Evolutionary conservation across 345 rosid genomes (phyloP), one percentile per base, ranked within the genome.

Genomic region (Boechera divaricarpa): DNA sequence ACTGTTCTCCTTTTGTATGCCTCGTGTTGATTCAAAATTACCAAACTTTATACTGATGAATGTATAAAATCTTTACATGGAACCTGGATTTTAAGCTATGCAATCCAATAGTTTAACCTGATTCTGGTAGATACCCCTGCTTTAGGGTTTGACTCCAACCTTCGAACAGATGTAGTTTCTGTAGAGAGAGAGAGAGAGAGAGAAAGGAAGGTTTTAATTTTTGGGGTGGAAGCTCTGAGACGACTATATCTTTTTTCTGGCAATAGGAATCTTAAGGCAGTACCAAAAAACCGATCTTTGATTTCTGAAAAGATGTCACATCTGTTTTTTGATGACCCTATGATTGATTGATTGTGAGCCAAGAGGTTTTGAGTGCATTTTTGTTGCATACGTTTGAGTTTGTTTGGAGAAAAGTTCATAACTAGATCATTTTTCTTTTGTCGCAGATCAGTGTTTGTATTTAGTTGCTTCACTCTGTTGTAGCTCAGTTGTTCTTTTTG

Each of bases 311-410:
- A 77, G 52, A 63, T 70, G 67, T 47, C 51, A 63, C 55, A 77
- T 71, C 72, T 77, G 47, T 77, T 44, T 76, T 76, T 39, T 69
- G 51, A 62, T 69, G 45, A 39, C 63, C 33, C 39, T 68, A 47
- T 75, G 62, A 49, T 52, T 69, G 72, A 16, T 74, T 57, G 51
- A 38, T 75, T 49, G 51, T 42, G 45, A 63, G 5, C 1, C 18
- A 55, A 44, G 7, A 28, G 39, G 10, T 5, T 63, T 32, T 54
- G 21, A 32, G 16, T 54, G 5, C 18, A 42, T 42, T 1, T 59
- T 47, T 58, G 57, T 70, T 6, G 24, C 26, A 16, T 69, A 69
- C 1, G 55, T 60, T 38, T 71, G 47, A 61, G 49, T 66, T 66
- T 49, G 12, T 35, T 32, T 59, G 36, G 26, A 64, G 26, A 57